Evolutionary conservation across 2,329 filamentous ascomycete genomes (phyloP).

Genomic region (Talaromyces pinophilus): DNA sequence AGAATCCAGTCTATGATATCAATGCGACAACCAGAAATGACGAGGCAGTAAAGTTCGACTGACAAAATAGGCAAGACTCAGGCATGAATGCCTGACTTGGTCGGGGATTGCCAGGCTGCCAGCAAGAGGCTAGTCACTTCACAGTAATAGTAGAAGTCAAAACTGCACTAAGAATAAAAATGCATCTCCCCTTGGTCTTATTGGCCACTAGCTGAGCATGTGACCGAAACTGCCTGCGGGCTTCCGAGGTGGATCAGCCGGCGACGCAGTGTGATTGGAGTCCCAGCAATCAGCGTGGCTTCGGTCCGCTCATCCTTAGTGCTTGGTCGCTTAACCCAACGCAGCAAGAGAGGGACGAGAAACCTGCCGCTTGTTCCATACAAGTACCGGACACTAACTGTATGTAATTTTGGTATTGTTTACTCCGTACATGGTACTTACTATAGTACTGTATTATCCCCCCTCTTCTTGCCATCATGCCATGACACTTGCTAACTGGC

Average conservation of each 20-base stretch:
- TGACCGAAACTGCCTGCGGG: slow-evolving; percentile 24
- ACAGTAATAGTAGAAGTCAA: too few species aligned
- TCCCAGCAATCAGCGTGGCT: slow-evolving; percentile 24
- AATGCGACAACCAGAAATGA: neutral
- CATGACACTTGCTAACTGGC: slow-evolving; percentile 7
- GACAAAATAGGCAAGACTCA: neutral
- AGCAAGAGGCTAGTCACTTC: neutral
- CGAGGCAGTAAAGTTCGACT: neutral
- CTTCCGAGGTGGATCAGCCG: slow-evolving; percentile 20
- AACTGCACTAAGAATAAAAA: neutral
- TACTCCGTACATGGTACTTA: neutral
- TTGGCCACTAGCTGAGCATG: slow-evolving; percentile 21
- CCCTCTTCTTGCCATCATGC: neutral
- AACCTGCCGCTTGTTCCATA: slow-evolving; percentile 1
- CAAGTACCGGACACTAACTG: slow-evolving; percentile 10
- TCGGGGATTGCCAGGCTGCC: neutral
- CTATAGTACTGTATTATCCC: neutral
- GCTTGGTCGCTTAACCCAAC: neutral
- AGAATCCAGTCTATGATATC: neutral
- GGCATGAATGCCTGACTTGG: slow-evolving; percentile 21
- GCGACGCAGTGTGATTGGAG: slow-evolving; percentile 16
- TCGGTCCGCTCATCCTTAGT: slow-evolving; percentile 22
- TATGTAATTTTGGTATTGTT: neutral
- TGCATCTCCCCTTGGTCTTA: neutral
- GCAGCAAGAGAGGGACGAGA: neutral